Conservation (phyloP, 2,329 filamentous ascomycete genomes). For the Sordariomycetes sp. region DNA sequence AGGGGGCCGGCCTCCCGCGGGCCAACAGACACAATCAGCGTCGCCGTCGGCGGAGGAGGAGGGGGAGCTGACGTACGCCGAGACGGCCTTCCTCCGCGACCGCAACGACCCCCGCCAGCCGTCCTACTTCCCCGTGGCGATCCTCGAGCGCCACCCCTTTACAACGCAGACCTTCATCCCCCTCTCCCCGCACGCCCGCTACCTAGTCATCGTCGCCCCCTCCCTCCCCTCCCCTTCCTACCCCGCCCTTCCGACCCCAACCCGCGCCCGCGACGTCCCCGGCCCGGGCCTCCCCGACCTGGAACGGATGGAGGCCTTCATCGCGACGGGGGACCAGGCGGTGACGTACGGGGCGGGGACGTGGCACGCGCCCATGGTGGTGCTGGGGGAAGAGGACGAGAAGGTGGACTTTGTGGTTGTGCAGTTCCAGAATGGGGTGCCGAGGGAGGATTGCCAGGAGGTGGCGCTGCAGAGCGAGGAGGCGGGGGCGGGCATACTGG, state of each 20-base stretch:
- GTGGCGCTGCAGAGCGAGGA: constrained; percentile 27
- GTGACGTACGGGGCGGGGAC: constrained; percentile 87
- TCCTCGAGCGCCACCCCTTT: constrained; percentile 86
- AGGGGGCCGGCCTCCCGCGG: background rate
- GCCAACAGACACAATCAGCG: background rate
- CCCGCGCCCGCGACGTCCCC: constrained; percentile 27
- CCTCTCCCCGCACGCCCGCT: constrained; percentile 43
- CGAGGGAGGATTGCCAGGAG: constrained; percentile 79
- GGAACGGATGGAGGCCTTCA: constrained; percentile 56
- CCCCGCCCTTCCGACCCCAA: constrained; percentile 10
- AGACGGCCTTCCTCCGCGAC: background rate
- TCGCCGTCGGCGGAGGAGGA: background rate
- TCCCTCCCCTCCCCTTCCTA: constrained; percentile 31
- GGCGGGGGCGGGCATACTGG: constrained; percentile 14
- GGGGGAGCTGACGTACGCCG: constrained; percentile 8
- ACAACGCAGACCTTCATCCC: constrained; percentile 91
- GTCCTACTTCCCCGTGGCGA: constrained; percentile 43
- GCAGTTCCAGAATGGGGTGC: constrained; percentile 78
- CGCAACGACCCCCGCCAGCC: background rate
- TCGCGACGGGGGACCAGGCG: constrained; percentile 65
- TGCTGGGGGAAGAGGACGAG: constrained; percentile 44
- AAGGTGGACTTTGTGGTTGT: constrained; percentile 78
- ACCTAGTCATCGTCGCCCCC: constrained; percentile 83
- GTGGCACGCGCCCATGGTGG: constrained; percentile 95
- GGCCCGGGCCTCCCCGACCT: constrained; percentile 62